These are phyloP conservation scores for Xerocomus potaroensis DNA, from an alignment of 768 basidiomycete genomes.

Conservation along the genomic window DNA sequence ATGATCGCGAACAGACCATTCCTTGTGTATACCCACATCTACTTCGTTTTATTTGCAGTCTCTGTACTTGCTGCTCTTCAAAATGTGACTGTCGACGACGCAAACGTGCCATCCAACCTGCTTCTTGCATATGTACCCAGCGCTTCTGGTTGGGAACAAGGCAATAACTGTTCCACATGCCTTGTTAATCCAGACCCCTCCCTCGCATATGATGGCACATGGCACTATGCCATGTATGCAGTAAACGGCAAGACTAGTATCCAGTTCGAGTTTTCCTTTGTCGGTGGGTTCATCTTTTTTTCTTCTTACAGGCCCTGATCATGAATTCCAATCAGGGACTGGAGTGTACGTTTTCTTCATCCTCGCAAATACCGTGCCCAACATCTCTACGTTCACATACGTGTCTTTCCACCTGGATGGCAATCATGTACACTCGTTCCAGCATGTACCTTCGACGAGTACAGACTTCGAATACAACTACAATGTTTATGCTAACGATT, in stretches of 20 bases:
- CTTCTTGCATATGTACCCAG: conserved; percentile 1
- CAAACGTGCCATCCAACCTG: neutral
- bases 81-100: neutral
- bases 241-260: neutral
- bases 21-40: no score
- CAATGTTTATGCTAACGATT: conserved; percentile 5
- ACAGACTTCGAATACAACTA: conserved; percentile 11
- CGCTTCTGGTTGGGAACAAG: conserved; percentile 1
- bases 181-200: neutral
- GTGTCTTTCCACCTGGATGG: conserved; percentile 5
- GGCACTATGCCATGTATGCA: conserved; percentile 12
- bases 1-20: no score
- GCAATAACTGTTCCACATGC: conserved; percentile 4
- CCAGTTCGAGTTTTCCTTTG: conserved; percentile 8
- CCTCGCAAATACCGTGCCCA: neutral
- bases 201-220: conserved; percentile 10
- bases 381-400: neutral
- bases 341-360: conserved; percentile 17
- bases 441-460: neutral
- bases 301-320: neutral
- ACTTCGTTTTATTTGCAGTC: no score
- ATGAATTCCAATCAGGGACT: conserved; percentile 1
- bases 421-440: neutral
- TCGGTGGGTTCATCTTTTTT: neutral
- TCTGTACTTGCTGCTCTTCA: no score